Conservation (phyloP, 106 monocot species). For the Platanthera guangdongensis region DNA sequence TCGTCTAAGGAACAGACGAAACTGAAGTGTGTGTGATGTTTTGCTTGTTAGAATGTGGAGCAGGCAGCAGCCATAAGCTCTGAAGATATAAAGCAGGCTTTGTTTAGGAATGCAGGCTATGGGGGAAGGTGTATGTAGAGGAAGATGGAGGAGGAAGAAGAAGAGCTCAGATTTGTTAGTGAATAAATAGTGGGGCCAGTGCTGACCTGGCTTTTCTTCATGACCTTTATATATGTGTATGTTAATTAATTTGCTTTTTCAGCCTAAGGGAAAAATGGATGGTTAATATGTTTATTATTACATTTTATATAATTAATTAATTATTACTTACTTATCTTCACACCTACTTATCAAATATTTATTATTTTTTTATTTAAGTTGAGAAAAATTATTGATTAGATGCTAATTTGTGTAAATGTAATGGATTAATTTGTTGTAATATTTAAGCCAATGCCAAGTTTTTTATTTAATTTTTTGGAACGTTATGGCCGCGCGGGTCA, state of each 20-base stretch:
- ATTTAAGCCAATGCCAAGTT: no score
- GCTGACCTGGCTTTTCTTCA: neutral
- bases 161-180: neutral
- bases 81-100: slow-evolving; percentile 83
- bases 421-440: neutral
- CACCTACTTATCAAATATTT: neutral
- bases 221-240: neutral
- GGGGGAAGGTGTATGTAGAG: slow-evolving; percentile 73
- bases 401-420: neutral
- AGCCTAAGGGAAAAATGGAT: neutral
- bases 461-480: no score
- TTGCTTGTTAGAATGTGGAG: slow-evolving; percentile 38
- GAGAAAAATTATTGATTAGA: neutral
- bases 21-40: neutral
- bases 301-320: neutral
- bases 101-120: slow-evolving; percentile 90
- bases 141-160: neutral
- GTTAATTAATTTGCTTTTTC: neutral
- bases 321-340: neutral
- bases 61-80: slow-evolving; percentile 42
- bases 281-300: slow-evolving; percentile 4
- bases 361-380: neutral
- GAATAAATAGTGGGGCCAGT: neutral
- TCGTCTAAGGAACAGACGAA: no score
- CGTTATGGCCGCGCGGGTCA: no score